These are phyloP conservation scores for Porpolomopsis calyptriformis DNA, from an alignment of 768 basidiomycete genomes.

Conservation along the genomic window DNA sequence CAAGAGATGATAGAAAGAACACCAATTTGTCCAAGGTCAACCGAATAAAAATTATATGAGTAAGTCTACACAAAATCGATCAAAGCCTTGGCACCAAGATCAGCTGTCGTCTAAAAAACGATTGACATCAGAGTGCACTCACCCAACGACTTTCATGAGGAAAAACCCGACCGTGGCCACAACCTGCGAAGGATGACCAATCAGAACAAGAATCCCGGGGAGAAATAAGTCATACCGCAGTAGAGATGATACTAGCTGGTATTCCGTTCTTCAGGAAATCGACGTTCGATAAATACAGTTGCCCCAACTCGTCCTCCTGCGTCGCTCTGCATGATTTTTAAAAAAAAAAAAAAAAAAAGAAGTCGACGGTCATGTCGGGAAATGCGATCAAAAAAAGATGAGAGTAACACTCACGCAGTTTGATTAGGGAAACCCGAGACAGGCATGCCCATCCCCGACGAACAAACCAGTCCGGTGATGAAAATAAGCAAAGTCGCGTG, in stretches of 20 bases:
- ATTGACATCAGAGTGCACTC: conserved; percentile 18
- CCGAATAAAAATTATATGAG: too few relatives aligned
- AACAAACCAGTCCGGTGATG: conserved; percentile 86
- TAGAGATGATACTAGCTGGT: conserved; percentile 86
- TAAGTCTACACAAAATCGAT: not conserved
- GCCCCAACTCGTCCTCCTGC: conserved; percentile 90
- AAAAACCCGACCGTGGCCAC: conserved; percentile 79
- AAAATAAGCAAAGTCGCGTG: conserved; percentile 83
- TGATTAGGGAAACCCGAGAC: conserved; percentile 99
- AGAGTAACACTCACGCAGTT: conserved; percentile 84
- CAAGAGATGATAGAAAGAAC: too few relatives aligned
- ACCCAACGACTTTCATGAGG: conserved; percentile 67
- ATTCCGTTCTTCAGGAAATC: conserved; percentile 94
- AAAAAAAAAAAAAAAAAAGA: conserved; percentile 5
- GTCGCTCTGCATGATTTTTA: conserved; percentile 47
- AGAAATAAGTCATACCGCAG: conserved; percentile 41
- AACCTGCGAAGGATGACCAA: conserved; percentile 36
- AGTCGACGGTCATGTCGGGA: not conserved
- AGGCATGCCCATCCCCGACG: conserved; percentile 95
- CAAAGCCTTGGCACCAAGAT: conserved; percentile 10
- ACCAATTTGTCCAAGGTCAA: too few relatives aligned
- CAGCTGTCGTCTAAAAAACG: too few relatives aligned
- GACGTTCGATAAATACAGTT: conserved; percentile 70
- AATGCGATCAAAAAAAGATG: too few relatives aligned
- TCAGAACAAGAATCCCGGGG: not conserved